phyloP scores from a whole-genome alignment of 73 alveolate genomes.

The Stentor coeruleus region DNA sequence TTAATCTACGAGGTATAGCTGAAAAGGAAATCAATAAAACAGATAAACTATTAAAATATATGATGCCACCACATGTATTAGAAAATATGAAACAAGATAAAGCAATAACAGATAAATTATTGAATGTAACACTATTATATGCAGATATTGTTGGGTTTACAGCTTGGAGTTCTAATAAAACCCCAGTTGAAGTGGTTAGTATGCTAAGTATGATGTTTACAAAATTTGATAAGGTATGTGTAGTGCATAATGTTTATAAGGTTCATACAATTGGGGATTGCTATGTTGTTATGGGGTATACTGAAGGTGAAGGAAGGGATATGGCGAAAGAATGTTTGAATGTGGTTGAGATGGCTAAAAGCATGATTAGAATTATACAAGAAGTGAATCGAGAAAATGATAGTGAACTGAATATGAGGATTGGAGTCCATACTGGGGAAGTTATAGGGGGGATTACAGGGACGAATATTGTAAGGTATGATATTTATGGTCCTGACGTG shows the following conservation, averaged over 20 bases:
- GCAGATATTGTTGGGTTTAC: slow-evolving; percentile 89
- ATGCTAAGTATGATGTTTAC: slow-evolving; percentile 86
- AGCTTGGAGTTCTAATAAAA: slow-evolving; percentile 63
- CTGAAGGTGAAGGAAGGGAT: slow-evolving; percentile 82
- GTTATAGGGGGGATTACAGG: slow-evolving; percentile 55
- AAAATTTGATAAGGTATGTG: slow-evolving; percentile 89
- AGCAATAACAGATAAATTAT: slow-evolving; percentile 67
- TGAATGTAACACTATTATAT: slow-evolving; percentile 86
- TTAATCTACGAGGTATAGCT: not conserved
- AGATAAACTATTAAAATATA: not conserved
- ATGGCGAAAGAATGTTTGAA: slow-evolving; percentile 86
- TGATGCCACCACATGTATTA: slow-evolving; percentile 35
- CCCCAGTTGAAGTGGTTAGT: slow-evolving; percentile 90
- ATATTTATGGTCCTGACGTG: slow-evolving; percentile 53
- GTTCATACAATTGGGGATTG: slow-evolving; percentile 98
- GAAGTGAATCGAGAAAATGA: slow-evolving; percentile 62
- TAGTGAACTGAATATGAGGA: slow-evolving; percentile 79
- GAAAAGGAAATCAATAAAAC: slow-evolving; percentile 3
- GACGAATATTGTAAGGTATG: slow-evolving; percentile 50
- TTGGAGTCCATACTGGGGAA: slow-evolving; percentile 86
- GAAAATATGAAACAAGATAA: slow-evolving; percentile 39
- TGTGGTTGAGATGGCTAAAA: slow-evolving; percentile 88
- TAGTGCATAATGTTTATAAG: slow-evolving; percentile 81
- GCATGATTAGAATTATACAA: slow-evolving; percentile 90
- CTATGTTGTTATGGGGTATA: slow-evolving; percentile 92